phyloP scores from a whole-genome alignment of 2,329 filamentous ascomycete species.

The Geosmithia putterillii region DNA sequence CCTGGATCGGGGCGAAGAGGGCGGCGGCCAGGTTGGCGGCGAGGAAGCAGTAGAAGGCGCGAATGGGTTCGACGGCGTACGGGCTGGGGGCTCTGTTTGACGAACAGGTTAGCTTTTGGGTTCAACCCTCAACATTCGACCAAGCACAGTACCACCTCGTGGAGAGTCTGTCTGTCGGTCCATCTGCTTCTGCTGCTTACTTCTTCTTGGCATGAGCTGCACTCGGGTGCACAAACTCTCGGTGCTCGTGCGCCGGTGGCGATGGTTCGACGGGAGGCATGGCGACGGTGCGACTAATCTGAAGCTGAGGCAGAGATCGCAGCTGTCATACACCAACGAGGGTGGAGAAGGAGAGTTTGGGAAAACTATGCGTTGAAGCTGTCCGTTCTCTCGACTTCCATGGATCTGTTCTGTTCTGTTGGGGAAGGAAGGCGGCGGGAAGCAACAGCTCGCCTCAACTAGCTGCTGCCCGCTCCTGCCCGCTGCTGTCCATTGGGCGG shows the following conservation, averaged over 20 bases:
- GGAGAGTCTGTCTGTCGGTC: too few species aligned
- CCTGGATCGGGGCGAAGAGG: slow-evolving; percentile 79
- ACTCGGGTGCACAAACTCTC: slow-evolving; percentile 35
- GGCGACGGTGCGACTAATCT: slow-evolving; percentile 6
- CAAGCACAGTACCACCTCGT: too few species aligned
- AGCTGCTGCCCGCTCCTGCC: too few species aligned
- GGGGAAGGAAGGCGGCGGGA: too few species aligned
- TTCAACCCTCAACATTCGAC: too few species aligned
- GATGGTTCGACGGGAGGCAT: slow-evolving; percentile 24
- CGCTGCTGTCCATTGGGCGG: too few species aligned
- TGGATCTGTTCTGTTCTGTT: too few species aligned
- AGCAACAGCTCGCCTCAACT: too few species aligned
- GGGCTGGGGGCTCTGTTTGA: slow-evolving; percentile 31
- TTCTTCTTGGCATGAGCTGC: slow-evolving; percentile 40
- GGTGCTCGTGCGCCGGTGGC: slow-evolving; percentile 12
- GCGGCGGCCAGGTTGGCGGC: slow-evolving; percentile 65
- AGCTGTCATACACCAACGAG: neutral
- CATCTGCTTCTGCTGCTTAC: too few species aligned
- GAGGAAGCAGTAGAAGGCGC: slow-evolving; percentile 72
- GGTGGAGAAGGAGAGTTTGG: neutral
- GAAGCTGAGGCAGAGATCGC: neutral
- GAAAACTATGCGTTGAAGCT: too few species aligned
- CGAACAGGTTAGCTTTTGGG: neutral
- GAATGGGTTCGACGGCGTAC: slow-evolving; percentile 58
- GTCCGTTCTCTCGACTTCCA: too few species aligned